Evolutionary conservation across 495 filamentous ascomycete species (phyloP), one percentile per base, ranked within the genome.

Genomic region (Physcia stellaris): DNA sequence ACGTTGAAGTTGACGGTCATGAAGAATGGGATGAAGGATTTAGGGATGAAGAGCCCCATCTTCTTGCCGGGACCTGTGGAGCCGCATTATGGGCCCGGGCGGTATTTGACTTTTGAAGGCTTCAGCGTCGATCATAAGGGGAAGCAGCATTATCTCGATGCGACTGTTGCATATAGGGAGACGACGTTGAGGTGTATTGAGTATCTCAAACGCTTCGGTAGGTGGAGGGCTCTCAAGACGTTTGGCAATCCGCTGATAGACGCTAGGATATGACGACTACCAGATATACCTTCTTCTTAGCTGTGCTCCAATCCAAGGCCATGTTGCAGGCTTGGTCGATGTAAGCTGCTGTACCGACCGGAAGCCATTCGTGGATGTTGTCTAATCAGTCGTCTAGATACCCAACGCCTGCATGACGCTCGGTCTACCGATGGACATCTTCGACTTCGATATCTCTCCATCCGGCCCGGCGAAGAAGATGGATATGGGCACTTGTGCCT

Each of bases 271-370:
- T 46, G 58, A 56, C 35, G 73, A 76, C 53, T 93, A 96, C 52
- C 88, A 94, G 66, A 78, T 86, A 35, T 96, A 96, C 49, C 65
- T 96, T 38, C 62, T 94, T 29, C 64, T 96, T 24, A 86, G 80
- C 20, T 92, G 84, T 59, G 87, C 87, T 5, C 87, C 87, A 0
- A 68, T 95, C 11, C 84, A 95, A 62, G 87, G 87, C 2, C 86
- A 94, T 59, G 71, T 96, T 40, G 88, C 84, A n/a, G 87, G 88
- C 0, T 73, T 95, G 41, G 87, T 94, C 23, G 87, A 95, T 58
- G 82, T 93, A 9, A 73, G n/a, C n/a, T n/a, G n/a, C n/a, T n/a
- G n/a, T n/a, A n/a, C n/a, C n/a, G n/a, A n/a, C 22, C 13, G 23
- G 23, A 28, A 27, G 2, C 22, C 13, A 9, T n/a, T 32, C 9